phyloP scores from a whole-genome alignment of 371 early-diverging fungal genomes.

The Parasitella parasitica region DNA sequence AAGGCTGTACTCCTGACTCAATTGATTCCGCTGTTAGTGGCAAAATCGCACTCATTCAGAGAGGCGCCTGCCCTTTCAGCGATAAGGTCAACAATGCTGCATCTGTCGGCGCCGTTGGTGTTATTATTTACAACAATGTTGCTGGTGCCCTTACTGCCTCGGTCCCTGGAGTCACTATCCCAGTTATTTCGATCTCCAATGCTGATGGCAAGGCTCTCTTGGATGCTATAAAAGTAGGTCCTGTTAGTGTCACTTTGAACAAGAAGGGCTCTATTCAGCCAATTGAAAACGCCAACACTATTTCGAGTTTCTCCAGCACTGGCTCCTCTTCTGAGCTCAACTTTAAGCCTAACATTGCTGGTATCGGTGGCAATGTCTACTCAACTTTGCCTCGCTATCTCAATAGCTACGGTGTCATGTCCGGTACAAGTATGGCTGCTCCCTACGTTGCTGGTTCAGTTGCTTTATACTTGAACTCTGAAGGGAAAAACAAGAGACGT shows the following conservation, averaged over 20 bases:
- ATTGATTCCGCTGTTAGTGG: slow-evolving; percentile 28
- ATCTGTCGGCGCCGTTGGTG: slow-evolving; percentile 50
- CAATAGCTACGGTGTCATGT: slow-evolving; percentile 53
- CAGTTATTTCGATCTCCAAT: slow-evolving; percentile 34
- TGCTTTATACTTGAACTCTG: slow-evolving; percentile 56
- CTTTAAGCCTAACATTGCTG: slow-evolving; percentile 60
- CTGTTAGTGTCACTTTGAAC: slow-evolving; percentile 13
- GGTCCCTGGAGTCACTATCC: slow-evolving; percentile 20
- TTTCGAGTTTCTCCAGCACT: slow-evolving; percentile 45
- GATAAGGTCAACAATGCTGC: slow-evolving; percentile 47
- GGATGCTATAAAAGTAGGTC: slow-evolving; percentile 26
- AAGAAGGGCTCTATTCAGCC: slow-evolving; percentile 10
- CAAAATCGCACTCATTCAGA: slow-evolving; percentile 52
- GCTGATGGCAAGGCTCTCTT: slow-evolving; percentile 25
- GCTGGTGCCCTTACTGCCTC: slow-evolving; percentile 20
- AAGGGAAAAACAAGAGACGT: slow-evolving; percentile 25
- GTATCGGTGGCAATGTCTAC: slow-evolving; percentile 67
- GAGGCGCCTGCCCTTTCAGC: slow-evolving; percentile 57
- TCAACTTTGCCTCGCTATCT: slow-evolving; percentile 55
- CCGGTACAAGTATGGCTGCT: slow-evolving; percentile 67
- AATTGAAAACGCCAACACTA: slow-evolving; percentile 30
- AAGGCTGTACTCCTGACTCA: slow-evolving; percentile 20
- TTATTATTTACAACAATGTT: slow-evolving; percentile 47
- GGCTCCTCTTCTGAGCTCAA: slow-evolving; percentile 34
- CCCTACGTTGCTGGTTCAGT: slow-evolving; percentile 71